phyloP scores from a whole-genome alignment of 2,329 filamentous ascomycete species.

The Scedosporium minutisporum region DNA sequence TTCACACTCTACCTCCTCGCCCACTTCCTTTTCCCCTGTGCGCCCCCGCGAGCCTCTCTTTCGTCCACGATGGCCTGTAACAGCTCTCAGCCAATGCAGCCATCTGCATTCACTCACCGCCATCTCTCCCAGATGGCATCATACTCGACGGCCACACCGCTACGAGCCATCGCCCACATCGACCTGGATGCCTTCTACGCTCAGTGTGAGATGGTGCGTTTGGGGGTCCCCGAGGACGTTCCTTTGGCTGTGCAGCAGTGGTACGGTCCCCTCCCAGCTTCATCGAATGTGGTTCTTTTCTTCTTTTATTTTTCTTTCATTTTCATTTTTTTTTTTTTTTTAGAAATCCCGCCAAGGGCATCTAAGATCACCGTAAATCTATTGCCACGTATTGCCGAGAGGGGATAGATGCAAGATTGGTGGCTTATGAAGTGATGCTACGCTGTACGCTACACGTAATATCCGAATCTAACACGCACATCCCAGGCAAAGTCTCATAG shows the following conservation, averaged over 20 bases:
- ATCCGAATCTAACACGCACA: background rate
- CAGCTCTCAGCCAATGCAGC: slow-evolving; percentile 16
- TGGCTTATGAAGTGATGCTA: too few relatives aligned
- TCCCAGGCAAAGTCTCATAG: slow-evolving; percentile 76
- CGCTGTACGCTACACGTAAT: too few relatives aligned
- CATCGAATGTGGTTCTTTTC: background rate
- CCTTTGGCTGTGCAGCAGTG: slow-evolving; percentile 93
- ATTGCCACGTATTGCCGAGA: too few relatives aligned
- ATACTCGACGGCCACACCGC: slow-evolving; percentile 61
- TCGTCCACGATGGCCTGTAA: background rate
- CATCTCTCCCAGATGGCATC: slow-evolving; percentile 68
- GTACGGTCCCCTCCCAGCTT: slow-evolving; percentile 29
- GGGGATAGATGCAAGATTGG: too few relatives aligned
- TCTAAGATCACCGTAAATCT: too few relatives aligned
- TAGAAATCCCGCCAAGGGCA: background rate
- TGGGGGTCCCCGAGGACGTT: slow-evolving; percentile 62
- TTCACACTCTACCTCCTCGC: background rate
- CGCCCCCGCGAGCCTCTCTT: background rate
- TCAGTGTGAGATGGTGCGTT: slow-evolving; percentile 87
- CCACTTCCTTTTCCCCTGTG: background rate
- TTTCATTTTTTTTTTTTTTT: background rate
- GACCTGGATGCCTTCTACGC: slow-evolving; percentile 97
- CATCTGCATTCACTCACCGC: slow-evolving; percentile 74
- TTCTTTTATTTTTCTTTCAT: background rate
- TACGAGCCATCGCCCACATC: slow-evolving; percentile 82